These are phyloP conservation scores for Solanum microdontum DNA, from an alignment of 257 asterid genomes.

Conservation along the genomic window DNA sequence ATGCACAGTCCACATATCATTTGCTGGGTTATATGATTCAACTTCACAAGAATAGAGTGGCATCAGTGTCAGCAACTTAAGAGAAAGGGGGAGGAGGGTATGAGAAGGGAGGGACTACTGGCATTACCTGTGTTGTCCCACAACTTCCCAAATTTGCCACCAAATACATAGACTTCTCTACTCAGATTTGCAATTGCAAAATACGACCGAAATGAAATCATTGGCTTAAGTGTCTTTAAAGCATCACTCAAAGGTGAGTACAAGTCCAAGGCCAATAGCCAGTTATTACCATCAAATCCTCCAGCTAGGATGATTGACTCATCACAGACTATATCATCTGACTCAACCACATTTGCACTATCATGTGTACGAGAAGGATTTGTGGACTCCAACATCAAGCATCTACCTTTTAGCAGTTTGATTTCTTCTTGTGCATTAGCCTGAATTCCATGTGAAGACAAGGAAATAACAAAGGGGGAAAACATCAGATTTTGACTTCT, in stretches of 20 bases:
- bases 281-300: constrained; percentile 61
- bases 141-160: constrained; percentile 51
- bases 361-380: constrained; percentile 10
- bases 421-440: constrained; percentile 51
- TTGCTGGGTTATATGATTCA: constrained; percentile 57
- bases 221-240: constrained; percentile 46
- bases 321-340: constrained; percentile 23
- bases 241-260: constrained; percentile 56
- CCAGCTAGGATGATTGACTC: constrained; percentile 57
- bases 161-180: constrained; percentile 54
- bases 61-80: neutral
- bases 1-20: constrained; percentile 48
- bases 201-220: constrained; percentile 46
- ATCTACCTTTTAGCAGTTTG: constrained; percentile 25
- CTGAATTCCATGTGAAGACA: constrained; percentile 21
- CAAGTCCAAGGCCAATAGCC: constrained; percentile 46
- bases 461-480: neutral
- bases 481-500: neutral
- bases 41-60: constrained; percentile 32
- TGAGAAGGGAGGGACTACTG: neutral
- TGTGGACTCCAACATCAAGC: constrained; percentile 33
- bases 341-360: constrained; percentile 9
- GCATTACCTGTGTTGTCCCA: constrained; percentile 58
- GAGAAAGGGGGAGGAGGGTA: neutral
- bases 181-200: constrained; percentile 42